Evolutionary conservation across 352 stramenopile genomes (phyloP).

Genomic region (Pythium vanterpoolii): DNA sequence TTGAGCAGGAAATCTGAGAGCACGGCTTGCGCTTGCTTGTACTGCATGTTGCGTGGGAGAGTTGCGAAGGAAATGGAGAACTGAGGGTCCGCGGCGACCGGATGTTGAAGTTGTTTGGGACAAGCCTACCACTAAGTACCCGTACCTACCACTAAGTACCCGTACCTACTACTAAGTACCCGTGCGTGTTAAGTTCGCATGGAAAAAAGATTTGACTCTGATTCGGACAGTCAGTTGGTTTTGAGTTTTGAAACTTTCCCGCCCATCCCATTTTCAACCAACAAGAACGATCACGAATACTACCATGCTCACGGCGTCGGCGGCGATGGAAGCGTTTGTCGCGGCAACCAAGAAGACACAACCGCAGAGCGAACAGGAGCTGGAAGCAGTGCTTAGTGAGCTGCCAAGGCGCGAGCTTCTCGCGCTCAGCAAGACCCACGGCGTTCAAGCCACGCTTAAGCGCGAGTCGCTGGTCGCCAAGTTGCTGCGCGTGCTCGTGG

Average conservation of each 20-base stretch:
- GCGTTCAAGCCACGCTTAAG: constrained; percentile 26
- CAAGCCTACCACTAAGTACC: background rate
- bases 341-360: constrained; percentile 7
- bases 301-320: constrained; percentile 1
- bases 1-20: constrained; percentile 66
- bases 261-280: background rate
- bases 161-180: background rate
- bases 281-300: background rate
- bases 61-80: background rate
- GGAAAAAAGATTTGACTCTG: background rate
- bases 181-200: constrained; percentile 1
- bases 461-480: constrained; percentile 22
- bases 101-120: constrained; percentile 6
- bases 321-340: constrained; percentile 9
- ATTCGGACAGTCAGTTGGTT: background rate
- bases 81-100: background rate
- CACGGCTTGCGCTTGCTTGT: constrained; percentile 41
- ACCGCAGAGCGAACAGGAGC: constrained; percentile 11
- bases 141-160: background rate
- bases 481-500: constrained; percentile 8
- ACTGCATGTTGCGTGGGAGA: constrained; percentile 36
- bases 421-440: constrained; percentile 24
- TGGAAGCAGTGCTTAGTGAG: constrained; percentile 13
- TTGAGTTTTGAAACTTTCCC: constrained; percentile 17
- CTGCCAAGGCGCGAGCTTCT: constrained; percentile 21